These are phyloP conservation scores for Fusarium poae DNA, from an alignment of 2,329 filamentous ascomycete species.

Conservation along the genomic window DNA sequence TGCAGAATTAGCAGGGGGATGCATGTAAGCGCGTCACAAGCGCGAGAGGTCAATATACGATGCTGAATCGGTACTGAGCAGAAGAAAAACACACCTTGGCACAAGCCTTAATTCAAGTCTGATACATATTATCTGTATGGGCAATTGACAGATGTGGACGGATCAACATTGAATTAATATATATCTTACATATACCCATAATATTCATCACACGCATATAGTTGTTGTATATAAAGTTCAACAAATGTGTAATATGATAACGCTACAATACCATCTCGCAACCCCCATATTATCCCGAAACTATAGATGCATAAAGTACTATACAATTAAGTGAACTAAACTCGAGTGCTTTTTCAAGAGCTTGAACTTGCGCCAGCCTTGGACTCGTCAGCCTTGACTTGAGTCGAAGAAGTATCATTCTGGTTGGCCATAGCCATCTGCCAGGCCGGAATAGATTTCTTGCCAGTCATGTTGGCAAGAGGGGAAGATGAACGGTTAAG, in stretches of 20 bases:
- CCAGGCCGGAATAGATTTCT: conserved; percentile 83
- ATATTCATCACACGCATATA: not conserved
- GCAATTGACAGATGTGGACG: not conserved
- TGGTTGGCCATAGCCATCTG: conserved; percentile 78
- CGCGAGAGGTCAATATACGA: not conserved
- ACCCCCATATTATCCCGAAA: conserved; percentile 30
- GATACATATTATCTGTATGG: not conserved
- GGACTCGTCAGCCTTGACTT: conserved; percentile 48
- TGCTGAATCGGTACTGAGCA: not conserved
- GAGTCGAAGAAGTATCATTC: conserved; percentile 50
- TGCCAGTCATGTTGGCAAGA: conserved; percentile 57
- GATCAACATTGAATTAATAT: not conserved
- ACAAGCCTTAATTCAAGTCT: not conserved
- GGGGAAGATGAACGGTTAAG: conserved; percentile 54
- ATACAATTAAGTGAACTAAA: conserved; percentile 32
- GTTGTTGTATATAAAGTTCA: not conserved
- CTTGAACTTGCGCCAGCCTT: conserved; percentile 39
- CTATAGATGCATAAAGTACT: conserved; percentile 39
- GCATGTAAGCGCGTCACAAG: conserved; percentile 26
- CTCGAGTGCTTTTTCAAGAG: conserved; percentile 23
- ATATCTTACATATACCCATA: not conserved
- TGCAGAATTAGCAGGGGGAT: conserved; percentile 19
- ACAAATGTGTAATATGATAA: conserved; percentile 23
- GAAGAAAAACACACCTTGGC: conserved; percentile 4
- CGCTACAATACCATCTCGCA: conserved; percentile 33